Percentiles rank a stretch among this genome's conserved stretches.
phyloP scores from a whole-genome alignment of 768 basidiomycete genomes.

The Cystobasidium onofrii region DNA sequence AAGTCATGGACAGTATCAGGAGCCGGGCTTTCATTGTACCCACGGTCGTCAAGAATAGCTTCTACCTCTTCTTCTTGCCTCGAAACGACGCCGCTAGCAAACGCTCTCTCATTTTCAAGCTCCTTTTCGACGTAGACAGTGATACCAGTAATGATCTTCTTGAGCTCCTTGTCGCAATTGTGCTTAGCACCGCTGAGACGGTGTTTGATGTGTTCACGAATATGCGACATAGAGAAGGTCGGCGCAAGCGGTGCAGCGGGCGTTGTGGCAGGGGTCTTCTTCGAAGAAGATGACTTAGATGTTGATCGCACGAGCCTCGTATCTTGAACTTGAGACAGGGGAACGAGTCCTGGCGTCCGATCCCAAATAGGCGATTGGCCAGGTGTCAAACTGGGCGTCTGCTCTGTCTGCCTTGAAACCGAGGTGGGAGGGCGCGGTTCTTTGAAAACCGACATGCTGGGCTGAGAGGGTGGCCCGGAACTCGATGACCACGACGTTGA shows the following conservation, averaged over 20 bases:
- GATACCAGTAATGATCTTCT: conserved; percentile 86
- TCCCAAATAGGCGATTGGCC: conserved; percentile 41
- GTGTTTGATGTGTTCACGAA: conserved; percentile 82
- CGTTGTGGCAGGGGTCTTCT: background rate
- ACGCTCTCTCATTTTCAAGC: conserved; percentile 65
- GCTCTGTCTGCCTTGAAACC: background rate
- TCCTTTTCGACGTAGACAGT: conserved; percentile 89
- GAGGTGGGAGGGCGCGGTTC: background rate
- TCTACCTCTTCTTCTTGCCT: conserved; percentile 38
- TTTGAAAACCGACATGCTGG: background rate
- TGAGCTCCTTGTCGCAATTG: conserved; percentile 92
- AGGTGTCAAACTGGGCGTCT: conserved; percentile 34
- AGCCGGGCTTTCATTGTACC: background rate
- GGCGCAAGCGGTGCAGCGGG: conserved; percentile 17
- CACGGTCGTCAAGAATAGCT: conserved; percentile 8
- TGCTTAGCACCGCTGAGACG: conserved; percentile 89
- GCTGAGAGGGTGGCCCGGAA: background rate
- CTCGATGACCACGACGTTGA: background rate
- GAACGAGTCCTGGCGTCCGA: conserved; percentile 39
- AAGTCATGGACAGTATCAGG: background rate
- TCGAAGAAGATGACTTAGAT: background rate
- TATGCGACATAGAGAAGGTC: conserved; percentile 42
- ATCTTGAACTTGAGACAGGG: conserved; percentile 18
- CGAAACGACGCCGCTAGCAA: conserved; percentile 39
- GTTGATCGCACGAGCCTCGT: background rate